A percentile compares a stretch with the other conserved stretches of the same genome.
Conservation (phyloP, 2,329 filamentous ascomycete species). For the Trichophyton rubrum region DNA sequence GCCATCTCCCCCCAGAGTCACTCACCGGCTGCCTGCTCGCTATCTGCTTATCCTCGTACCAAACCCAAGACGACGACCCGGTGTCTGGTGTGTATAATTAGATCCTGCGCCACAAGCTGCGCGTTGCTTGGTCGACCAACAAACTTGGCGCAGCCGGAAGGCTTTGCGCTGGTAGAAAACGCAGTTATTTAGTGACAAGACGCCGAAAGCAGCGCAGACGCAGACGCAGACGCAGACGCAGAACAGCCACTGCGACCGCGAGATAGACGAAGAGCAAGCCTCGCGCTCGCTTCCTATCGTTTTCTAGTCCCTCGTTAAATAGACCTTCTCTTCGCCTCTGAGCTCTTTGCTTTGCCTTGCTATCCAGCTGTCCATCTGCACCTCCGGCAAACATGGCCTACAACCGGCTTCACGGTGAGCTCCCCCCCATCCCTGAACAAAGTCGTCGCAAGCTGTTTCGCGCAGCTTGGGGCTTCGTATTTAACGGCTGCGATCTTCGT, state of each 20-base stretch:
- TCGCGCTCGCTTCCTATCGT: background rate
- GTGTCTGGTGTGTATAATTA: background rate
- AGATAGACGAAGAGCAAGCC: background rate
- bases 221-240: background rate
- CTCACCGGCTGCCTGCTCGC: too few species aligned
- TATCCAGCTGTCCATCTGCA: background rate
- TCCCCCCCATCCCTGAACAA: background rate
- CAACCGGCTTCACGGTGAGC: constrained; percentile 4
- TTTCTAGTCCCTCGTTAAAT: background rate
- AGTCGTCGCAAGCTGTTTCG: background rate
- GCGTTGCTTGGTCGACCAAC: background rate
- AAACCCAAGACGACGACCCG: background rate
- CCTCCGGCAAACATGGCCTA: background rate
- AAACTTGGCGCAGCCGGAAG: background rate
- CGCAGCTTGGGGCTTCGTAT: background rate
- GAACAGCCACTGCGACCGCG: background rate
- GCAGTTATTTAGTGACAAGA: too few species aligned
- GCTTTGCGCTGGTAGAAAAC: too few species aligned
- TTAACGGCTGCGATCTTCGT: too few species aligned
- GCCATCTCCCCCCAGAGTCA: too few species aligned
- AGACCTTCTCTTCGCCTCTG: background rate
- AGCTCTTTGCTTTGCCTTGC: background rate
- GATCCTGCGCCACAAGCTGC: background rate
- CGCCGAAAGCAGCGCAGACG: background rate
- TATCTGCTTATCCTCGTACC: background rate